A percentile compares a stretch with the other conserved stretches of the same genome.
phyloP scores from a whole-genome alignment of 2,329 filamentous ascomycete species.

The Alternaria angustiovoidea region DNA sequence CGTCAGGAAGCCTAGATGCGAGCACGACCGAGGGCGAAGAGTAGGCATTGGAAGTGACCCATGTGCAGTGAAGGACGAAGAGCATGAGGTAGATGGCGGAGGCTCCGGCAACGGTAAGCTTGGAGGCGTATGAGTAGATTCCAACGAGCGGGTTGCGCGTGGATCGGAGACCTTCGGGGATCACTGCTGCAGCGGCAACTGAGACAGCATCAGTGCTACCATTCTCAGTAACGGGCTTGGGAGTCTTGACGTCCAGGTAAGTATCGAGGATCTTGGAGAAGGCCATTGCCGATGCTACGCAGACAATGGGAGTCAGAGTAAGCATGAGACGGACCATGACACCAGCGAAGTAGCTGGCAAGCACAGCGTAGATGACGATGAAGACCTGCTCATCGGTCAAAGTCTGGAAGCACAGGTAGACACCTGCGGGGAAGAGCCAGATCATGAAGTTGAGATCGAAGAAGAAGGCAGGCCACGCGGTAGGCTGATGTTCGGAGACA shows the following conservation, averaged over 20 bases:
- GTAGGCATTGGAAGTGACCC: conserved; percentile 99
- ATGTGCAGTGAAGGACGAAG: conserved; percentile 97
- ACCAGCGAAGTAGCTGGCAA: conserved; percentile 96
- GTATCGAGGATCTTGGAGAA: conserved; percentile 88
- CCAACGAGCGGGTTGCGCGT: conserved; percentile 78
- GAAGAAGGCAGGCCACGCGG: conserved; percentile 98
- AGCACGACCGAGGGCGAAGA: conserved; percentile 97
- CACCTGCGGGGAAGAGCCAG: conserved; percentile 98
- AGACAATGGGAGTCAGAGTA: conserved; percentile 94
- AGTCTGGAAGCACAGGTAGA: conserved; percentile 96
- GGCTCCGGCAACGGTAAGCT: conserved; percentile 75
- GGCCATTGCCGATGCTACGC: conserved; percentile 89
- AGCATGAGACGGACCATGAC: conserved; percentile 99
- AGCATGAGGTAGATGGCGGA: conserved; percentile 84
- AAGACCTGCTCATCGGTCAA: conserved; percentile 97
- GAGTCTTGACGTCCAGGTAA: conserved; percentile 75
- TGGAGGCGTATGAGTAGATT: conserved; percentile 82
- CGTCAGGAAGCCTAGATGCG: conserved; percentile 89
- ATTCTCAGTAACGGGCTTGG: conserved; percentile 58
- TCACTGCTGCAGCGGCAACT: conserved; percentile 59
- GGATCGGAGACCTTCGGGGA: conserved; percentile 70
- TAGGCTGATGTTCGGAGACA: conserved; percentile 99
- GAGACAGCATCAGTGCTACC: conserved; percentile 42
- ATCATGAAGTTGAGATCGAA: conserved; percentile 98
- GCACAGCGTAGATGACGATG: conserved; percentile 94